Evolutionary conservation across 2,329 filamentous ascomycete species (phyloP).

Genomic region (Whalleya microplaca): DNA sequence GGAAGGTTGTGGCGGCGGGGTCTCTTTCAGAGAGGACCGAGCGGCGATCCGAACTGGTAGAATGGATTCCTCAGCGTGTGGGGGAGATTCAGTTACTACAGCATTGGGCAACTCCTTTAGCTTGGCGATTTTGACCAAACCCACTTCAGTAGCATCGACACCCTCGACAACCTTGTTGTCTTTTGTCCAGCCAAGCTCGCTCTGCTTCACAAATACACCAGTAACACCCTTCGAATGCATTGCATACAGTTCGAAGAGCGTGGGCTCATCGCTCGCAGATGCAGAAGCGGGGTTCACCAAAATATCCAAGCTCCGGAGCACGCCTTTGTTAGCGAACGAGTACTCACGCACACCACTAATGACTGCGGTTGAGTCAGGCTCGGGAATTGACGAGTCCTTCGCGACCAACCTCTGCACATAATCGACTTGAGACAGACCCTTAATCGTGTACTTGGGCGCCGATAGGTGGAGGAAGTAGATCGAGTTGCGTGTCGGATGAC

Average conservation of each 20-base stretch:
- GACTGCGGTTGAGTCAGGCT: slow-evolving; percentile 92
- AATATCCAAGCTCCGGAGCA: slow-evolving; percentile 88
- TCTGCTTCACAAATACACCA: slow-evolving; percentile 81
- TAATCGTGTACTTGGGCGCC: slow-evolving; percentile 87
- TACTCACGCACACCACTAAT: slow-evolving; percentile 97
- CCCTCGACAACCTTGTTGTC: slow-evolving; percentile 85
- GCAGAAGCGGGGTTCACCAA: slow-evolving; percentile 71
- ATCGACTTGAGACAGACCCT: slow-evolving; percentile 81
- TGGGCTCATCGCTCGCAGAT: slow-evolving; percentile 68
- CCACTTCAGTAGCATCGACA: slow-evolving; percentile 75
- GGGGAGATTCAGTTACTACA: slow-evolving; percentile 48
- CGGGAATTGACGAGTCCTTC: slow-evolving; percentile 73
- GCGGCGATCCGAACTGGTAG: slow-evolving; percentile 34
- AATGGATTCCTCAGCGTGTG: slow-evolving; percentile 46
- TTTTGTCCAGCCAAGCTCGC: slow-evolving; percentile 87
- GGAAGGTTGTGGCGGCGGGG: slow-evolving; percentile 28
- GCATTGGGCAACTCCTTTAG: slow-evolving; percentile 58
- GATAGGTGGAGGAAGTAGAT: slow-evolving; percentile 97
- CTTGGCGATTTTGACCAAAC: slow-evolving; percentile 74
- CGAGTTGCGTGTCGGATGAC: slow-evolving; percentile 94
- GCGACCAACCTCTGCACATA: slow-evolving; percentile 80
- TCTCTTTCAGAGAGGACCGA: slow-evolving; percentile 31
- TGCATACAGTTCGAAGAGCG: slow-evolving; percentile 91
- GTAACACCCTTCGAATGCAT: slow-evolving; percentile 99
- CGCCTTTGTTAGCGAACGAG: slow-evolving; percentile 83